Percentiles rank a stretch among this genome's conserved stretches.
phyloP scores from a whole-genome alignment of 2,329 filamentous ascomycete species.

The Fusarium agapanthi region DNA sequence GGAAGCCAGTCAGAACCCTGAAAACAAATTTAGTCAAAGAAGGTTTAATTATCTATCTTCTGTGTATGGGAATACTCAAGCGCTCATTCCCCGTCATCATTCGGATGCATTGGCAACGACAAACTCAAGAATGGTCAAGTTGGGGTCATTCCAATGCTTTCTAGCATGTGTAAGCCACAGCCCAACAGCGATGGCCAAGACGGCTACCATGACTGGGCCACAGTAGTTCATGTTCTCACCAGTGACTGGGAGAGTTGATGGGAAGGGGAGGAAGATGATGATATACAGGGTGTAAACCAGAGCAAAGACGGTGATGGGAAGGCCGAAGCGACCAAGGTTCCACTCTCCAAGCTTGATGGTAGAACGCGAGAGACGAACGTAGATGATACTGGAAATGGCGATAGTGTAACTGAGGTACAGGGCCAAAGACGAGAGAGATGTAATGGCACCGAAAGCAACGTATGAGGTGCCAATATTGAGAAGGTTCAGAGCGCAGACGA shows the following conservation, averaged over 20 bases:
- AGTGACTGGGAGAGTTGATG: slow-evolving; percentile 36
- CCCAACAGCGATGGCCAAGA: slow-evolving; percentile 28
- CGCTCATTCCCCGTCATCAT: not conserved
- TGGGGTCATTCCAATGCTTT: slow-evolving; percentile 37
- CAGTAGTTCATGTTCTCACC: slow-evolving; percentile 39
- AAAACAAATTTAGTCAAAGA: not conserved
- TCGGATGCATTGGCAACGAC: slow-evolving; percentile 24
- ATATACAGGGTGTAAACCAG: slow-evolving; percentile 37
- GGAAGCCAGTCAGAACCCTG: not conserved
- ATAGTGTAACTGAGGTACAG: slow-evolving; percentile 41
- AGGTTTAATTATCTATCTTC: not conserved
- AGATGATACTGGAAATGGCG: slow-evolving; percentile 37
- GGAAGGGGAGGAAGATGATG: slow-evolving; percentile 40
- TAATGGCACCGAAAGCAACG: slow-evolving; percentile 39
- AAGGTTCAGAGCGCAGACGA: slow-evolving; percentile 39
- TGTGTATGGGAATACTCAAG: not conserved
- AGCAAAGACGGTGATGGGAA: slow-evolving; percentile 33
- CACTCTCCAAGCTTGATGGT: slow-evolving; percentile 37
- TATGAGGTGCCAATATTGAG: slow-evolving; percentile 40
- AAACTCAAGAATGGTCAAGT: slow-evolving; percentile 39
- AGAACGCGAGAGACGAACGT: slow-evolving; percentile 18
- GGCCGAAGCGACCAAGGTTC: slow-evolving; percentile 33
- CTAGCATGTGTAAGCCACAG: slow-evolving; percentile 31
- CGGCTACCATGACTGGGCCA: slow-evolving; percentile 36
- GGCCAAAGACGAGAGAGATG: slow-evolving; percentile 34